These are phyloP conservation scores for Spathaspora boniae DNA, from an alignment of 805 yeast genomes.

Conservation along the genomic window DNA sequence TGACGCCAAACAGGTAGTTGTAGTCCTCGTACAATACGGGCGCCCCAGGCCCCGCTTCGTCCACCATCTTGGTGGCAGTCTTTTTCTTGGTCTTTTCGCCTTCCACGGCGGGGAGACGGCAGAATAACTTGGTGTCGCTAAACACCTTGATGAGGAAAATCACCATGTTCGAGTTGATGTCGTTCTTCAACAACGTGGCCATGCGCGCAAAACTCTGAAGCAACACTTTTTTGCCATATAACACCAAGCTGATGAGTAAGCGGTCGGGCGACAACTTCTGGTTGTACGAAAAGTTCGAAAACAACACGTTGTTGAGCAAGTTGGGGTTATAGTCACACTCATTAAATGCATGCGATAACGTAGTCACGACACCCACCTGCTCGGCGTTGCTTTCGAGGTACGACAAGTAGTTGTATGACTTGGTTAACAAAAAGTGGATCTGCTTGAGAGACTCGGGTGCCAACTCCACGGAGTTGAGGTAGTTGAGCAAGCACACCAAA, in stretches of 20 bases:
- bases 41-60: slow-evolving; percentile 20
- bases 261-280: slow-evolving; percentile 21
- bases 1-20: slow-evolving; percentile 50
- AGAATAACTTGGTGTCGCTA: slow-evolving; percentile 34
- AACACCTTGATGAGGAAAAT: slow-evolving; percentile 36
- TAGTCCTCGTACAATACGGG: slow-evolving; percentile 43
- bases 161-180: slow-evolving; percentile 40
- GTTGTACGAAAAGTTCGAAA: slow-evolving; percentile 20
- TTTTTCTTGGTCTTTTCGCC: slow-evolving; percentile 15
- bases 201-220: slow-evolving; percentile 33
- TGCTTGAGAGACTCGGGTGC: slow-evolving; percentile 41
- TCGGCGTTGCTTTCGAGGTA: slow-evolving; percentile 37
- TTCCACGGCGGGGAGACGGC: slow-evolving; percentile 12
- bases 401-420: slow-evolving; percentile 38
- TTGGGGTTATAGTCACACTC: slow-evolving; percentile 28
- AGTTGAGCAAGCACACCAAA: slow-evolving; percentile 37
- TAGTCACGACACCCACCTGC: slow-evolving; percentile 29
- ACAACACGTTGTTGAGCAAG: slow-evolving; percentile 26
- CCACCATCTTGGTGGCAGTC: slow-evolving; percentile 17
- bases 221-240: slow-evolving; percentile 35
- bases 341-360: slow-evolving; percentile 26
- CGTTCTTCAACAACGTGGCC: slow-evolving; percentile 30
- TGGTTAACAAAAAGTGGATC: slow-evolving; percentile 37
- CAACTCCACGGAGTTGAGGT: slow-evolving; percentile 33
- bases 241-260: slow-evolving; percentile 28